phyloP scores from a whole-genome alignment of 208 protist genomes.

The Crithidia brevicula region DNA sequence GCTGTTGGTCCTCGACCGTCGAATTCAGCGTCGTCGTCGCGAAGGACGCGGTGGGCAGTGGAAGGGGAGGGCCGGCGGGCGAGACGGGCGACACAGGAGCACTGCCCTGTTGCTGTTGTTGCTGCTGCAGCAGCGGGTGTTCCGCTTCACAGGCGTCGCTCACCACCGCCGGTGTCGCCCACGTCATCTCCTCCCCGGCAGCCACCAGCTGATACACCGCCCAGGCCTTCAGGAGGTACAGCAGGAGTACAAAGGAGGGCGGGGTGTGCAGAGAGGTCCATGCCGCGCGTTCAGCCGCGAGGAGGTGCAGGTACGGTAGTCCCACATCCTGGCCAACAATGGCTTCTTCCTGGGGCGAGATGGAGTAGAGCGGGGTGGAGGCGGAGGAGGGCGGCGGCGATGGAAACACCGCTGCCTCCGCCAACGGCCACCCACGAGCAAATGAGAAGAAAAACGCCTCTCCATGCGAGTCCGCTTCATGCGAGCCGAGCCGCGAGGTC shows the following conservation, averaged over 20 bases:
- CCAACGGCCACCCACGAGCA: constrained; percentile 24
- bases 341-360: constrained; percentile 31
- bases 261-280: constrained; percentile 29
- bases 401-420: not conserved
- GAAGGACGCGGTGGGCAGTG: constrained; percentile 29
- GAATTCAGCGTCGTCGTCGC: constrained; percentile 34
- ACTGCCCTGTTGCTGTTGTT: not conserved
- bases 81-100: not conserved
- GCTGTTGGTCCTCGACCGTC: constrained; percentile 34
- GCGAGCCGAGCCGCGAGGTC: no score
- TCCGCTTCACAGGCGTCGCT: not conserved
- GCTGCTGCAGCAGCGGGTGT: not conserved
- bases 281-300: constrained; percentile 47
- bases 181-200: constrained; percentile 19
- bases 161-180: not conserved
- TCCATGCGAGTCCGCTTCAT: not conserved
- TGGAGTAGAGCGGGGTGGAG: not conserved
- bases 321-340: constrained; percentile 59
- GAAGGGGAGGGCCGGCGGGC: constrained; percentile 9
- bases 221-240: constrained; percentile 60
- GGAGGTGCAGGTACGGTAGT: constrained; percentile 62
- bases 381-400: not conserved
- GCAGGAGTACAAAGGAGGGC: constrained; percentile 30
- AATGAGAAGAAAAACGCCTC: constrained; percentile 1
- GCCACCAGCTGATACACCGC: constrained; percentile 48